Base-by-base conservation (phyloP, 2,329 filamentous ascomycete genomes). In the Neonectria neomacrospora region DNA sequence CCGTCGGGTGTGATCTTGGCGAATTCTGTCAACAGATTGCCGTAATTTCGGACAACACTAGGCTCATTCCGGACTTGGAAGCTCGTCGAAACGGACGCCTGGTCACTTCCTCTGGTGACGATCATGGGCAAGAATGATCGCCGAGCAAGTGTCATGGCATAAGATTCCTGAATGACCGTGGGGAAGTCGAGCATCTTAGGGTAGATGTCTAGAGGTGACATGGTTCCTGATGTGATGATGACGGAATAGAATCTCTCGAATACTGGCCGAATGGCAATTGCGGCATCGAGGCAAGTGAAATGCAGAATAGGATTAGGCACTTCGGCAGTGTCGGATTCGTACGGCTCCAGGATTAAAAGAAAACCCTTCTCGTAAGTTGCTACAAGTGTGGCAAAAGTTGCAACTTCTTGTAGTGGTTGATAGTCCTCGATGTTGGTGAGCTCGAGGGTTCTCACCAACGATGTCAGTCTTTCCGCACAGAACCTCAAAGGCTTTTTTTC, bases 401-500 rank as follows among this genome's bases (percentile, higher is more conserved):
- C 96, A 8, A 99, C 95, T 80, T 99, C 95, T 81, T 99, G 96
- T 1, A 99, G 84, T 6, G 96, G 92, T 72, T 97, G 94, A 75
- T 96, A 99, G 76, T 99, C 96, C 80, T 99, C 96, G 64, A 99
- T 97, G 72, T 96, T 98, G 32, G 95, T 96, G 61, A 99, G 88
- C 78, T 99, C 96, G 16, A 99, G 86, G 0, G 96, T 99, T 61
- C 96, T 88, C 18, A 99, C 95, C 7, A 99, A 88, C 1, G 95
- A 99, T 0, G 96, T 97, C 12, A 99, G 82, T 41, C 96, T 89
- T 79, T 99, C 96, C 0, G 96, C 94, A 75, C 96, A 99, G 78
- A 99, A 99, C 53, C 92, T 86, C 11, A 99, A 79, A 0, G 96
- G 96, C 73, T 99, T 99, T 77, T 93, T 93, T 76, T 99, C 96